phyloP scores from a whole-genome alignment of 495 filamentous ascomycete genomes.

The Hypoxylon lenormandii region DNA sequence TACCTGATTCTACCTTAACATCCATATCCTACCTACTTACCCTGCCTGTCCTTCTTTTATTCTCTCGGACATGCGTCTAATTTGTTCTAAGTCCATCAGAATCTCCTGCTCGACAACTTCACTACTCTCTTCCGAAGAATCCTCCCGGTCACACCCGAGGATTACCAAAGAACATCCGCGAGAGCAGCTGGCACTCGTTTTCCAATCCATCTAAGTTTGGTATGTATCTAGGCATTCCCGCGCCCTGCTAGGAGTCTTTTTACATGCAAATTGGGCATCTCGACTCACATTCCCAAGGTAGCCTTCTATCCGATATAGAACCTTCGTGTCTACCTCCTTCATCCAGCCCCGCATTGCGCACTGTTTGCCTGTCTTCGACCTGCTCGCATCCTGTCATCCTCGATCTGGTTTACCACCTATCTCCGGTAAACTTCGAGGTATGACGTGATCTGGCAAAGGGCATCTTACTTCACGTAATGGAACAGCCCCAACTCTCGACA shows the following conservation, averaged over 20 bases:
- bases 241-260: background rate
- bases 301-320: slow-evolving; percentile 24
- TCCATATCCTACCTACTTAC: background rate
- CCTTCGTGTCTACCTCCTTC: slow-evolving; percentile 17
- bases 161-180: slow-evolving; percentile 1
- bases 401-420: slow-evolving; percentile 41
- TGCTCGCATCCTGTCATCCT: slow-evolving; percentile 43
- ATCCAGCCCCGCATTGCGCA: slow-evolving; percentile 12
- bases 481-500: slow-evolving; percentile 51
- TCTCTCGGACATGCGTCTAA: background rate
- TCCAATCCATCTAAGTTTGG: slow-evolving; percentile 3
- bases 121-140: background rate
- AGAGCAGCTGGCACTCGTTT: slow-evolving; percentile 10
- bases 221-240: slow-evolving; percentile 12
- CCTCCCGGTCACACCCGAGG: background rate
- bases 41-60: background rate
- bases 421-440: slow-evolving; percentile 49
- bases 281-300: slow-evolving; percentile 19
- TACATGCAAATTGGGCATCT: slow-evolving; percentile 24
- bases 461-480: slow-evolving; percentile 60
- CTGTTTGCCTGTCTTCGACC: slow-evolving; percentile 32
- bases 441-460: slow-evolving; percentile 53
- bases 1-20: background rate
- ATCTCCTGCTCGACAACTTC: background rate
- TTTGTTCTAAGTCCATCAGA: background rate